A percentile compares a stretch with the other conserved stretches of the same genome.
phyloP scores from a whole-genome alignment of 2,329 filamentous ascomycete species.

The Botrytis medusae region DNA sequence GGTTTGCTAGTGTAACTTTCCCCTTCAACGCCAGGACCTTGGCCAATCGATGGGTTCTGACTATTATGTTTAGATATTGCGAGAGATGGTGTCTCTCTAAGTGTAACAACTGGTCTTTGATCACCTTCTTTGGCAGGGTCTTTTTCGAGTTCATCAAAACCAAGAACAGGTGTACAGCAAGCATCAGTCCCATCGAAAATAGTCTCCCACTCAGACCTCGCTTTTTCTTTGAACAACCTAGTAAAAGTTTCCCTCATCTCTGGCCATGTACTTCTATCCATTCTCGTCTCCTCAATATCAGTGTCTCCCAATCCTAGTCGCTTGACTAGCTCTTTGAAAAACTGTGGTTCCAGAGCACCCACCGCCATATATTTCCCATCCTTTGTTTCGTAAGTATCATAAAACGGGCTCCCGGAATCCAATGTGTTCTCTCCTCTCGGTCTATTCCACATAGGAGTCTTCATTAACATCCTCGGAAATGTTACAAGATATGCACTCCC shows the following conservation, averaged over 20 bases:
- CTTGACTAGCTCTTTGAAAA: conserved; percentile 68
- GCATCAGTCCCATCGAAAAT: conserved; percentile 91
- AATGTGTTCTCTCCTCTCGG: conserved; percentile 74
- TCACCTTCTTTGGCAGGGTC: conserved; percentile 57
- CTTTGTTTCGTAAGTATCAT: conserved; percentile 82
- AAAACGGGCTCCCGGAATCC: conserved; percentile 84
- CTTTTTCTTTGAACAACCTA: conserved; percentile 64
- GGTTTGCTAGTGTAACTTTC: conserved; percentile 63
- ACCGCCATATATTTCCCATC: conserved; percentile 82
- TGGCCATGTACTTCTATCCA: conserved; percentile 66
- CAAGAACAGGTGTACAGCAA: conserved; percentile 85
- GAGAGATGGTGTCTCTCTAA: conserved; percentile 68
- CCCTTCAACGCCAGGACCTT: conserved; percentile 64
- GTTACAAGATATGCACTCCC: conserved; percentile 76
- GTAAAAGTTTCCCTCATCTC: conserved; percentile 62
- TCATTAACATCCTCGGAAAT: conserved; percentile 69
- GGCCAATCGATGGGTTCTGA: conserved; percentile 46
- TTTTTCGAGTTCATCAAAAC: conserved; percentile 67
- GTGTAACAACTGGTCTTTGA: conserved; percentile 67
- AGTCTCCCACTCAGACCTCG: conserved; percentile 75
- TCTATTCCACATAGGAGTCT: conserved; percentile 60
- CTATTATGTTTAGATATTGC: conserved; percentile 53
- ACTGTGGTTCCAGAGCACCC: conserved; percentile 86
- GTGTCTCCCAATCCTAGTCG: conserved; percentile 61
- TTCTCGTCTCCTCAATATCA: conserved; percentile 53